A percentile compares a stretch with the other conserved stretches of the same genome.
These are phyloP conservation scores for Pelagophyceae sp. DNA, from an alignment of 352 stramenopile species.

Conservation along the genomic window DNA sequence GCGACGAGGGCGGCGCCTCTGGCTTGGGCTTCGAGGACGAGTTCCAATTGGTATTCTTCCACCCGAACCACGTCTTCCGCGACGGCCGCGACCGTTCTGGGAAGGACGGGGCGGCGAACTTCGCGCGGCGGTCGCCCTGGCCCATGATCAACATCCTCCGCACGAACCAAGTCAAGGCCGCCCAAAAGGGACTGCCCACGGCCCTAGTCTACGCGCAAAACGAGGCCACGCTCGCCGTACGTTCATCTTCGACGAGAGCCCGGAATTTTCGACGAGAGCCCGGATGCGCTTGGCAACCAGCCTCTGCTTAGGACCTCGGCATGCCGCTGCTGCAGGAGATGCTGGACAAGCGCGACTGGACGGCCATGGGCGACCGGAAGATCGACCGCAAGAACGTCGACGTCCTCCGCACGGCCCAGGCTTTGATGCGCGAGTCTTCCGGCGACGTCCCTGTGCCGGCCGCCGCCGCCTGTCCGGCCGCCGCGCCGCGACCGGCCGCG, in stretches of 20 bases:
- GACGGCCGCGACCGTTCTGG: constrained; percentile 49
- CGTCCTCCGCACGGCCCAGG: constrained; percentile 31
- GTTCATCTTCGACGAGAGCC: no score
- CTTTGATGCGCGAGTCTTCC: not conserved
- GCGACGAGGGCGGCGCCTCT: constrained; percentile 40
- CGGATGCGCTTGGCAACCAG: no score
- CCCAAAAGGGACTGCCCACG: constrained; percentile 69
- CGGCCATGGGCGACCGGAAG: constrained; percentile 43
- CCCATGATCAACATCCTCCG: constrained; percentile 79
- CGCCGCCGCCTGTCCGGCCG: no score
- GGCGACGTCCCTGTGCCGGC: not conserved
- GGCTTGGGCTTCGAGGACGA: constrained; percentile 41
- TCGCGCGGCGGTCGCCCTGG: constrained; percentile 59
- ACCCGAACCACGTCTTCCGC: constrained; percentile 68
- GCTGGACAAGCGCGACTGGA: constrained; percentile 51
- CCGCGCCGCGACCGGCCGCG: no score
- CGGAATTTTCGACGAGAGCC: no score
- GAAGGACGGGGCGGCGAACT: constrained; percentile 55
- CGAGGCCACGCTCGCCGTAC: constrained; percentile 59
- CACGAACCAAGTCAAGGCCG: constrained; percentile 57
- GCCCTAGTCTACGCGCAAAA: constrained; percentile 59
- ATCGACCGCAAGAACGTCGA: constrained; percentile 55
- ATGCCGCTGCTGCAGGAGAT: constrained; percentile 51
- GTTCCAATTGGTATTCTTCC: constrained; percentile 75
- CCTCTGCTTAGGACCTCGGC: no score